Evolutionary conservation across 306 rosid species (phyloP).

Genomic region (Prunus salicina): DNA sequence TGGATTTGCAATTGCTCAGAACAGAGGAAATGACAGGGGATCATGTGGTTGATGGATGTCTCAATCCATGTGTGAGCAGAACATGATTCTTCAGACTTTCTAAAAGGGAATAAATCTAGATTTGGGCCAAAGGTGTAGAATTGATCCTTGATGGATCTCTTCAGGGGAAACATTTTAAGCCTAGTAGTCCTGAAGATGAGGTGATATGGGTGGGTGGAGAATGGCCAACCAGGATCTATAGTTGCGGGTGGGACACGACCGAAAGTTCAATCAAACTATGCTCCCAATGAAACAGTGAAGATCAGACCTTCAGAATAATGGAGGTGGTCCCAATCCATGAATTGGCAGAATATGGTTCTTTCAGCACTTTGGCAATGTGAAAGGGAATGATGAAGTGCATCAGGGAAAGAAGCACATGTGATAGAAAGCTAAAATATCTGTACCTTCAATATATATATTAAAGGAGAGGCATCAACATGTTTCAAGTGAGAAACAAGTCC

Average conservation of each 20-base stretch:
- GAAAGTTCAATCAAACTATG: neutral
- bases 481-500: neutral
- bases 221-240: neutral
- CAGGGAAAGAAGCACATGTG: slow-evolving; percentile 4
- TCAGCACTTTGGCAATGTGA: slow-evolving; percentile 5
- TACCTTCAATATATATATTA: neutral
- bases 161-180: neutral
- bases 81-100: slow-evolving; percentile 25
- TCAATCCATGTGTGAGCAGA: slow-evolving; percentile 20
- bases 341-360: slow-evolving; percentile 25
- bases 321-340: slow-evolving; percentile 10
- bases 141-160: slow-evolving; percentile 1
- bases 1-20: neutral
- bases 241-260: neutral
- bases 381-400: neutral
- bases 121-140: neutral
- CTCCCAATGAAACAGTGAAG: too few relatives aligned
- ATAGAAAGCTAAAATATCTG: neutral
- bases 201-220: too few relatives aligned
- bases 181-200: neutral
- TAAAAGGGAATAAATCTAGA: neutral
- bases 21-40: neutral
- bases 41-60: neutral
- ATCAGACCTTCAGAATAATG: neutral
- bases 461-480: neutral